A percentile compares a stretch with the other conserved stretches of the same genome.
Conservation (phyloP, 2,329 filamentous ascomycete species). For the Xylaria sp. region DNA sequence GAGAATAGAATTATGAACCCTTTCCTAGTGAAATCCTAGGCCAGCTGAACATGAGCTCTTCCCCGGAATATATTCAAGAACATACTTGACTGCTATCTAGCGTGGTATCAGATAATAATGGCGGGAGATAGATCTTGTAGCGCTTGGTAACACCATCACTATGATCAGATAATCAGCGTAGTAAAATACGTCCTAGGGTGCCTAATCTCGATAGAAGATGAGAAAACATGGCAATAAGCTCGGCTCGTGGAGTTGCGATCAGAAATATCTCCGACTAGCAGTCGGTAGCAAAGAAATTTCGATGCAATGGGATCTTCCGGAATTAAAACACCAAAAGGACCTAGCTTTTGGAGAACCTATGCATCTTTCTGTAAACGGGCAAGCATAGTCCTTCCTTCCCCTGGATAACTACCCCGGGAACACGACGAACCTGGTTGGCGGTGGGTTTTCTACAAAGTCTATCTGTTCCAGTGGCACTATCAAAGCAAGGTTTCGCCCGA, state of each 20-base stretch:
- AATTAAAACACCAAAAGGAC: not conserved
- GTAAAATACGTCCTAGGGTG: not conserved
- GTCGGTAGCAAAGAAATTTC: not conserved
- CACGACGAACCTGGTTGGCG: not conserved
- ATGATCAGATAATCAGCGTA: conserved; percentile 22
- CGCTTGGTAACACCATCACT: not conserved
- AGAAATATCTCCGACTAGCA: not conserved
- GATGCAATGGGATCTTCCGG: not conserved
- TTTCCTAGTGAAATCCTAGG: conserved; percentile 9
- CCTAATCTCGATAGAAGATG: not conserved
- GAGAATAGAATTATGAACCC: conserved; percentile 5
- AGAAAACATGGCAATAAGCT: not conserved
- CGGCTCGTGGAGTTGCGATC: not conserved
- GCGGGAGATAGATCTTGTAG: not conserved
- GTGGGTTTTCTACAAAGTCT: not conserved
- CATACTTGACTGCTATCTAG: conserved; percentile 4
- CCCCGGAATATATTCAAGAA: not conserved
- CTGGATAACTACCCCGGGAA: not conserved
- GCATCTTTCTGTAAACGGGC: not conserved
- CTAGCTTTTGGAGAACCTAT: not conserved
- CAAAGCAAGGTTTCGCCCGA: not conserved
- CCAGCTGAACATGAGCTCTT: not conserved
- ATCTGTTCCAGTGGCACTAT: not conserved
- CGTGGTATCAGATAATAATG: conserved; percentile 4
- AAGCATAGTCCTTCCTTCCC: not conserved